Percentiles rank a stretch among this genome's conserved stretches.
phyloP scores from a whole-genome alignment of 441 rosid genomes.

The Euphorbia celastroides region DNA sequence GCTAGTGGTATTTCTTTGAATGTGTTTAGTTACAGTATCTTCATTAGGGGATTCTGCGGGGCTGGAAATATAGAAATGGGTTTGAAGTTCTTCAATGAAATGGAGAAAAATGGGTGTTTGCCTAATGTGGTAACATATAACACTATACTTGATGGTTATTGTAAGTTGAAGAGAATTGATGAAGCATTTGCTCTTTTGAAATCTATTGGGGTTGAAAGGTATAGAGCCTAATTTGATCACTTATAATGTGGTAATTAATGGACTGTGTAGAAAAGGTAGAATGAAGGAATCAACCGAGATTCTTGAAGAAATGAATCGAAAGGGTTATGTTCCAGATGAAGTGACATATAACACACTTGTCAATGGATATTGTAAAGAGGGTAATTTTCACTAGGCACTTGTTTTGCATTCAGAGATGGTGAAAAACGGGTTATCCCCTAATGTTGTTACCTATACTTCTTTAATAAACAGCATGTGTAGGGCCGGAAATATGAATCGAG shows the following conservation, averaged over 20 bases:
- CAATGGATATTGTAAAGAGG: conserved; percentile 71
- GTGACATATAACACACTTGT: conserved; percentile 79
- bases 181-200: conserved; percentile 51
- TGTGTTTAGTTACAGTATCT: conserved; percentile 72
- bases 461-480: conserved; percentile 75
- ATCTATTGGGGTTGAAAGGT: conserved; percentile 51
- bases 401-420: conserved; percentile 67
- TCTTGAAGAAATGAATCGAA: conserved; percentile 50
- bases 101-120: conserved; percentile 62
- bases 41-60: conserved; percentile 69
- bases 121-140: conserved; percentile 85
- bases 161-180: conserved; percentile 54
- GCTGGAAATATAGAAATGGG: conserved; percentile 69
- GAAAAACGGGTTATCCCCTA: conserved; percentile 66
- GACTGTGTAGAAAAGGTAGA: conserved; percentile 70
- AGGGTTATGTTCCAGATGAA: conserved; percentile 58
- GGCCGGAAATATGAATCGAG: conserved; percentile 71
- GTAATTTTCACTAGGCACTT: conserved; percentile 78
- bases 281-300: conserved; percentile 58
- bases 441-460: conserved; percentile 75
- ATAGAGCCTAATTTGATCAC: conserved; percentile 77
- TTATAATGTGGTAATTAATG: conserved; percentile 64
- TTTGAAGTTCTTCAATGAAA: conserved; percentile 36
- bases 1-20: conserved; percentile 54
- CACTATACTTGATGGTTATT: conserved; percentile 60